Conservation (phyloP, 345 rosid genomes). For the Lumnitzera racemosa region DNA sequence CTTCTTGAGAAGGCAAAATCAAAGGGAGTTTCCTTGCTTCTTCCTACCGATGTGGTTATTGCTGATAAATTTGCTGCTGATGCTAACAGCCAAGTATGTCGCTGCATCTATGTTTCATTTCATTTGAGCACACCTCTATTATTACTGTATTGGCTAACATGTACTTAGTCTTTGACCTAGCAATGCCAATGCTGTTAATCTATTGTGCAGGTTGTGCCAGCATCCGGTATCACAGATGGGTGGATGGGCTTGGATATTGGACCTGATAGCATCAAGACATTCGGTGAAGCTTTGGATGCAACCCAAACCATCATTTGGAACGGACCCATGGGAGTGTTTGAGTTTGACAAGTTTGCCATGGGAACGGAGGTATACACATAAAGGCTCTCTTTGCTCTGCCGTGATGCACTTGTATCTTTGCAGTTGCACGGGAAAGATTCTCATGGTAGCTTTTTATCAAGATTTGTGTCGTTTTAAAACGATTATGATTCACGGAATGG, state of each 20-base stretch:
- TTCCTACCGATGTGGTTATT: slow-evolving; percentile 80
- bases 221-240: slow-evolving; percentile 71
- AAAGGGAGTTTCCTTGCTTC: slow-evolving; percentile 78
- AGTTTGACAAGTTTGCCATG: slow-evolving; percentile 78
- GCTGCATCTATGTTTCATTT: background rate
- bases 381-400: background rate
- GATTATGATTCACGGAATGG: too few species aligned
- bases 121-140: too few species aligned
- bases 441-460: too few species aligned
- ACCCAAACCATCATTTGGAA: slow-evolving; percentile 88
- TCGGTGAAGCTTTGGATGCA: slow-evolving; percentile 55
- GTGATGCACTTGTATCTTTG: background rate
- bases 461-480: too few species aligned
- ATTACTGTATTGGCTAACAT: too few species aligned
- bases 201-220: slow-evolving; percentile 55
- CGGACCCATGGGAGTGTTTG: slow-evolving; percentile 98
- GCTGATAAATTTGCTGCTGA: slow-evolving; percentile 91
- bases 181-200: too few species aligned
- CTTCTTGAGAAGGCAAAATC: slow-evolving; percentile 87
- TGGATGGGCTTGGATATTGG: slow-evolving; percentile 99
- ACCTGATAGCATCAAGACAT: slow-evolving; percentile 70
- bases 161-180: too few species aligned
- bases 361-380: slow-evolving; percentile 70
- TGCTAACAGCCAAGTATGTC: slow-evolving; percentile 78
- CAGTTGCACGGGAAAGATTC: too few species aligned